Evolutionary conservation across 2,329 filamentous ascomycete genomes (phyloP).

Genomic region (Colletotrichum navitas): DNA sequence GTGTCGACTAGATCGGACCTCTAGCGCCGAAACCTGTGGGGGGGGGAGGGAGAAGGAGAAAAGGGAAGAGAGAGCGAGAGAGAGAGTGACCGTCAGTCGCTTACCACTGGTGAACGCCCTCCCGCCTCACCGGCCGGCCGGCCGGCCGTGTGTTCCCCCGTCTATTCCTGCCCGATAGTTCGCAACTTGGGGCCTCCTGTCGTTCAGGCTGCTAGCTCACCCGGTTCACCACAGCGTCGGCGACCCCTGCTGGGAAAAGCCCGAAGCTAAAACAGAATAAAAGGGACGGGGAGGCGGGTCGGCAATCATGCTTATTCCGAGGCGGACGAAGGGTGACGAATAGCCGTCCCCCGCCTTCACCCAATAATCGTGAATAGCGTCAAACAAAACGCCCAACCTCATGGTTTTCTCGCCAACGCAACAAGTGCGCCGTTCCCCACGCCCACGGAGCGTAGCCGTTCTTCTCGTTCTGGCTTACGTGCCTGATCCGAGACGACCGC

Average conservation of each 20-base stretch:
- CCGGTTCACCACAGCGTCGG: not conserved
- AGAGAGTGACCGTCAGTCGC: not conserved
- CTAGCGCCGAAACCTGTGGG: not conserved
- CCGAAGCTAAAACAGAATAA: not conserved
- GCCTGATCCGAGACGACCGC: not conserved
- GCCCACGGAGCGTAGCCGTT: too few relatives aligned
- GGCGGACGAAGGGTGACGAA: not conserved
- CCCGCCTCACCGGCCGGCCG: not conserved
- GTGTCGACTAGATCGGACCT: slow-evolving; percentile 1
- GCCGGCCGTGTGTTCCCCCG: not conserved
- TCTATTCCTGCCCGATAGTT: too few relatives aligned
- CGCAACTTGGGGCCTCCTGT: not conserved
- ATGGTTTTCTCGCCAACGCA: not conserved
- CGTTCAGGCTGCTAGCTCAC: not conserved
- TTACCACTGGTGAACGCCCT: not conserved
- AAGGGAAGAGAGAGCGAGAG: too few relatives aligned
- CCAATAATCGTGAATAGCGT: not conserved
- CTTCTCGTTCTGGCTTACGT: not conserved
- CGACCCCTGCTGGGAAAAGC: not conserved
- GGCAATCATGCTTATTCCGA: not conserved
- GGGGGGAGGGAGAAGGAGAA: not conserved
- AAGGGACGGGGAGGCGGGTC: not conserved
- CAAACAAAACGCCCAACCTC: not conserved
- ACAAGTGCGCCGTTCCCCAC: too few relatives aligned
- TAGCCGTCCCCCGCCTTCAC: not conserved